Evolutionary conservation across 2,329 filamentous ascomycete genomes (phyloP).

Genomic region (Claviceps digitariae): DNA sequence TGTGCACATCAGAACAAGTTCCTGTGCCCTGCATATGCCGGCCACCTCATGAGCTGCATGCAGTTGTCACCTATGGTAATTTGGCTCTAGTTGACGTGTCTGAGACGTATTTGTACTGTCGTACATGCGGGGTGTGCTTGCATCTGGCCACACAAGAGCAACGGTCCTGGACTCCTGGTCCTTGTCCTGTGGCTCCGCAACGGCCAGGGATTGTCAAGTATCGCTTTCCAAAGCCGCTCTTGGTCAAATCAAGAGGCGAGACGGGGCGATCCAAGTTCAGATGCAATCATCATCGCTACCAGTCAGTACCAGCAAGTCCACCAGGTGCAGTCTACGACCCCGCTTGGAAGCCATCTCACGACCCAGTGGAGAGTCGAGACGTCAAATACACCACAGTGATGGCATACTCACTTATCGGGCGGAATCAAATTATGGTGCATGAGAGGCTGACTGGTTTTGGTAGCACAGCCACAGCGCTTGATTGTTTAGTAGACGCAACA

Average conservation of each 20-base stretch:
- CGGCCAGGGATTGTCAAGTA: neutral
- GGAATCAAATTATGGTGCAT: neutral
- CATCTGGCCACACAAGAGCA: neutral
- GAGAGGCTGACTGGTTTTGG: neutral
- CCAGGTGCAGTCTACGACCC: neutral
- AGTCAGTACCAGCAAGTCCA: neutral
- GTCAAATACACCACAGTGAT: neutral
- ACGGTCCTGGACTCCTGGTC: neutral
- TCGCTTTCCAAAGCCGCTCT: neutral
- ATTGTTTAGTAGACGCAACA: neutral
- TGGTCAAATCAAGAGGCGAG: neutral
- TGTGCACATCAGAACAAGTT: slow-evolving; percentile 1
- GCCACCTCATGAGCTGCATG: slow-evolving; percentile 1
- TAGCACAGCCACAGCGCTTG: neutral
- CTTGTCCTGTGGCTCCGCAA: neutral
- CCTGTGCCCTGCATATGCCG: slow-evolving; percentile 2
- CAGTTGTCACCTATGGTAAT: slow-evolving; percentile 1
- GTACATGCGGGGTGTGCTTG: slow-evolving; percentile 1
- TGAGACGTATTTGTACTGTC: neutral
- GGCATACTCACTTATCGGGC: neutral
- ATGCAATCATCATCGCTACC: neutral
- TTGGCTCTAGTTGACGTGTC: slow-evolving; percentile 5
- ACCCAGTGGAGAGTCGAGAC: neutral
- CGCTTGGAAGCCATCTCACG: neutral
- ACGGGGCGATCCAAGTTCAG: neutral